Base-by-base conservation (phyloP, 1,284 basidiomycete genomes). In the Ustilago vetiveriae region DNA sequence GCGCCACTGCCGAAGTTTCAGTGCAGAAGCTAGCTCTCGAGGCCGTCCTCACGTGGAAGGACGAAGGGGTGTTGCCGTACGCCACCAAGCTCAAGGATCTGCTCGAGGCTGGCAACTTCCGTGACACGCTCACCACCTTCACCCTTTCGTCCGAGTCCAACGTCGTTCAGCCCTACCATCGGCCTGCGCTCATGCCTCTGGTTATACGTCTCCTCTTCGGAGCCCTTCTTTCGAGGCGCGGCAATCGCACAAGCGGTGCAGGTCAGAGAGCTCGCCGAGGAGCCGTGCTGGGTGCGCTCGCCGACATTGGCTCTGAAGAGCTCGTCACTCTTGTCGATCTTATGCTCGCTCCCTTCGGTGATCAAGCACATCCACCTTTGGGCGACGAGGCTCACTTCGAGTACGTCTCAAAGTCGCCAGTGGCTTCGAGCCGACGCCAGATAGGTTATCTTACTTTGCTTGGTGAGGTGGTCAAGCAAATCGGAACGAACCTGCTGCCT, bases 1-100 rank as follows among this genome's bases (percentile, higher is more conserved):
- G 97, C 27, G 90, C 93, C 2, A 89, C 94, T 67, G 91, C 94
- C 0, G 94, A 98, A 74, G 86, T 88, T 11, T 82, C 87, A 5
- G 84, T 98, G 8, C 95, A 97, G 83, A 86, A 84, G 11, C 84
- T 89, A 2, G 89, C 94, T 0, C 85, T 98, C 4, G 87, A 88
- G 1, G 97, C 93, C 74, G 74, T 98, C 6, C 84, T 92, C 36
- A 90, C 91, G 0, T 98, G 92, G 86, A 94, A 93, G 80, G 87
- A 87, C 0, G 86, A 90, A 0, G 85, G 85, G 40, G 85, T 98
- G 6, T 59, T 84, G 0, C 85, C 88, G 0, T 89, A 92, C 71
- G 87, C 89, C 59, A 88, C 90, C 17, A 86, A 86, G 16, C 84
- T 98, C 19, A 86, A 85, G 23, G 85, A 85, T 16, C 84, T 98